Percentiles rank a stretch among this genome's conserved stretches.
Evolutionary conservation across 2,329 filamentous ascomycete species (phyloP).

Genomic region (Apiospora sp.): DNA sequence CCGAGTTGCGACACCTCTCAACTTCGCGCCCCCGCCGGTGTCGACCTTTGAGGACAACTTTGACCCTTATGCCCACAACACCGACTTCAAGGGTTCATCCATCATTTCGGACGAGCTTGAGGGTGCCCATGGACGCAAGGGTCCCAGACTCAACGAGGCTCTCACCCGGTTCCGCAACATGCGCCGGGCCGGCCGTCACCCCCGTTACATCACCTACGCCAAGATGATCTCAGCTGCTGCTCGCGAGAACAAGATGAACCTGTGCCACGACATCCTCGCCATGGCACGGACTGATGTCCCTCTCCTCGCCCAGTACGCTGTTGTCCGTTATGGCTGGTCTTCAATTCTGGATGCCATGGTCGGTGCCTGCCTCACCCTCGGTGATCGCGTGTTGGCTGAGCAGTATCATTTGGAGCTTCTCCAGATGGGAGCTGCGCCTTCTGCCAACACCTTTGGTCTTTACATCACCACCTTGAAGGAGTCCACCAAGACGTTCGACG

Average conservation of each 20-base stretch:
- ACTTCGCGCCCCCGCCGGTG: constrained; percentile 57
- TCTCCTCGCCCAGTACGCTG: constrained; percentile 80
- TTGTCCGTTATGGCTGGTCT: constrained; percentile 94
- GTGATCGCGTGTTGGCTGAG: constrained; percentile 81
- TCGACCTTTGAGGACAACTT: constrained; percentile 80
- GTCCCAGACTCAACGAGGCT: constrained; percentile 79
- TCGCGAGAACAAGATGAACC: constrained; percentile 80
- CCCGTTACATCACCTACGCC: constrained; percentile 94
- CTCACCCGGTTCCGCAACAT: constrained; percentile 89
- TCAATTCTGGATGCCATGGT: constrained; percentile 97
- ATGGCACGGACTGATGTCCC: constrained; percentile 93
- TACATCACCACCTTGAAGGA: constrained; percentile 99
- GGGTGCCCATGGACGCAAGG: constrained; percentile 76
- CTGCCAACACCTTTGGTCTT: constrained; percentile 95
- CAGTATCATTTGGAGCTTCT: constrained; percentile 92
- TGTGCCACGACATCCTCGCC: constrained; percentile 85
- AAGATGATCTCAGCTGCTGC: constrained; percentile 93
- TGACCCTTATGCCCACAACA: constrained; percentile 89
- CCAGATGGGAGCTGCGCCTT: constrained; percentile 88
- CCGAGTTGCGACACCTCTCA: constrained; percentile 57
- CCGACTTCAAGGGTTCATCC: constrained; percentile 92
- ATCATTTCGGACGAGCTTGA: constrained; percentile 91
- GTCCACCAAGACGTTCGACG: constrained; percentile 96
- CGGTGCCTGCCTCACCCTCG: constrained; percentile 84
- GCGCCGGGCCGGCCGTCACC: constrained; percentile 88